Evolutionary conservation across 2,329 filamentous ascomycete species (phyloP).

Genomic region (Teratosphaeria epicoccoides): DNA sequence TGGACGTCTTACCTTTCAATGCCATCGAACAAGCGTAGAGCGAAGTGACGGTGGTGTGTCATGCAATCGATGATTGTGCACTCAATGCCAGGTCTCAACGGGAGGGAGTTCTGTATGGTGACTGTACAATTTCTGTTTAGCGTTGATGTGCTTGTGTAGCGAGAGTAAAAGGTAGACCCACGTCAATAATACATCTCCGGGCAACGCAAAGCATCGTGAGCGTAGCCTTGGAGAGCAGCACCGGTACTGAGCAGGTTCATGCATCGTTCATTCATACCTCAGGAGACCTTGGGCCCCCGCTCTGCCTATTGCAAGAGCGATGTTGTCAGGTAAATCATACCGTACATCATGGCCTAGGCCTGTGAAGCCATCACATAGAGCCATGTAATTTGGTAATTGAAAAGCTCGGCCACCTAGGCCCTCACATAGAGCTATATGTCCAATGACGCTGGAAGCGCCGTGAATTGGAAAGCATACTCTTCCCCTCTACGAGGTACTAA

Average conservation of each 20-base stretch:
- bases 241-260: background rate
- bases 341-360: conserved; percentile 2
- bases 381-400: background rate
- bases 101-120: background rate
- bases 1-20: background rate
- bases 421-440: background rate
- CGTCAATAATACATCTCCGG: background rate
- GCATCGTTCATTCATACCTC: conserved; percentile 11
- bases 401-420: background rate
- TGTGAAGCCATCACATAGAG: conserved; percentile 1
- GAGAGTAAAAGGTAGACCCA: background rate
- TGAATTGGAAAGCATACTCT: conserved; percentile 21
- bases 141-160: background rate
- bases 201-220: background rate
- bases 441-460: conserved; percentile 14
- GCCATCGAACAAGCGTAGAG: background rate
- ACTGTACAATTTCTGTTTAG: background rate
- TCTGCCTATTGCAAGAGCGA: conserved; percentile 21
- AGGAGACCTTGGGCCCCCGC: conserved; percentile 20
- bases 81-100: background rate
- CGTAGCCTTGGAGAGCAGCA: background rate
- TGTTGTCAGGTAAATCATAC: conserved; percentile 1
- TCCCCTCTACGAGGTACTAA: conserved; percentile 21
- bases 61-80: background rate
- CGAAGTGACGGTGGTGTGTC: no score